Evolutionary conservation across 495 filamentous ascomycete species (phyloP).

Genomic region (Darksidea phi): DNA sequence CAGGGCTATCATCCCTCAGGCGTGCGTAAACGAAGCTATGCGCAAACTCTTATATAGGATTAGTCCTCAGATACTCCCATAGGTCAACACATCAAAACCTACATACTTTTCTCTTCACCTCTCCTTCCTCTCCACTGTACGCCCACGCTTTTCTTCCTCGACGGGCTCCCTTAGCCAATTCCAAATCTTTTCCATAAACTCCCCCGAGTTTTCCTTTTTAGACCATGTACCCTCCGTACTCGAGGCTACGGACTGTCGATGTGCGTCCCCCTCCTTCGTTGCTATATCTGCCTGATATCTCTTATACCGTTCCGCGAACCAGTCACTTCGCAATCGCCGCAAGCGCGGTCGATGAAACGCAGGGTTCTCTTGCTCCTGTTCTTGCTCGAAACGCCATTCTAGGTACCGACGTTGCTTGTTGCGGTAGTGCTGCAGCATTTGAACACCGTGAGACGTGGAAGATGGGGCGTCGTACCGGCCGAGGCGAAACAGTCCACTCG

Average conservation of each 20-base stretch:
- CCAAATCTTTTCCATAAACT: neutral
- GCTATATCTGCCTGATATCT: neutral
- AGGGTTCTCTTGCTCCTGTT: conserved; percentile 1
- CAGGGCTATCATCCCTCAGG: too few species aligned
- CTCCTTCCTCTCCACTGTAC: neutral
- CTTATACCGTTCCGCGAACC: conserved; percentile 16
- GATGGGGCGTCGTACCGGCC: too few species aligned
- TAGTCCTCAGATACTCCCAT: too few species aligned
- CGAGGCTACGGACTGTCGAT: neutral
- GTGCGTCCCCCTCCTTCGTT: neutral
- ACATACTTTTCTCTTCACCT: neutral
- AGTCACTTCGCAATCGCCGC: conserved; percentile 8
- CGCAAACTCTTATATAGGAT: too few species aligned
- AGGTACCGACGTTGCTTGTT: conserved; percentile 17
- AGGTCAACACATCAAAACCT: neutral
- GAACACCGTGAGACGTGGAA: neutral
- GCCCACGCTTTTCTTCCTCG: conserved; percentile 1
- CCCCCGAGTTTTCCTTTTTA: neutral
- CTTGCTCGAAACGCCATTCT: conserved; percentile 5
- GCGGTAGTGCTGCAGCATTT: conserved; percentile 24
- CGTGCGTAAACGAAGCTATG: too few species aligned
- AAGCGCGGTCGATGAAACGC: conserved; percentile 10
- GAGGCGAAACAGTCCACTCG: neutral
- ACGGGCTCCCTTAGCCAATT: neutral
- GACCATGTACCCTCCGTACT: neutral